Evolutionary conservation across 2,329 filamentous ascomycete species (phyloP).

Genomic region (Annulohypoxylon truncatum): DNA sequence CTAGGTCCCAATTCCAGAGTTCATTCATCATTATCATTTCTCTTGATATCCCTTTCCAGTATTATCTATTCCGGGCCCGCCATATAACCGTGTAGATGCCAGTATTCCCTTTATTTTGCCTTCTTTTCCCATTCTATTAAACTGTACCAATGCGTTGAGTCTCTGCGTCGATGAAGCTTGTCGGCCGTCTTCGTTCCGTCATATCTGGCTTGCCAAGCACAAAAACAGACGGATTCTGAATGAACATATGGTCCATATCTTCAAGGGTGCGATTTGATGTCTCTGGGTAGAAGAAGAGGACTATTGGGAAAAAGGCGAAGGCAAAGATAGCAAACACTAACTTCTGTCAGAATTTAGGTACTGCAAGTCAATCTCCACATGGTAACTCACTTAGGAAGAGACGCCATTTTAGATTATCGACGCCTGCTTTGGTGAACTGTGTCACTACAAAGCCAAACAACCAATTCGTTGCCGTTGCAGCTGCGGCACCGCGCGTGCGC

Average conservation of each 20-base stretch:
- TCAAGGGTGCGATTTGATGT: constrained; percentile 63
- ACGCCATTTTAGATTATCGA: constrained; percentile 55
- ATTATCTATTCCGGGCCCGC: neutral
- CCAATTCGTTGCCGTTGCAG: constrained; percentile 60
- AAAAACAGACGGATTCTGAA: constrained; percentile 41
- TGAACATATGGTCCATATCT: constrained; percentile 54
- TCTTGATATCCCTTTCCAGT: neutral
- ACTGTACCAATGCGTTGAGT: constrained; percentile 31
- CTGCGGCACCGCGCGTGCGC: constrained; percentile 56
- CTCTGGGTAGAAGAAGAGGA: constrained; percentile 60
- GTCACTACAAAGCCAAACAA: constrained; percentile 56
- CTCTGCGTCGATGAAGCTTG: constrained; percentile 38
- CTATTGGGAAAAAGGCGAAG: constrained; percentile 51
- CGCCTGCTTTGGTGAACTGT: constrained; percentile 58
- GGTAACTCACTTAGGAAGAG: constrained; percentile 56
- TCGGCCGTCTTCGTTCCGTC: constrained; percentile 38
- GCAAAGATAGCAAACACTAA: constrained; percentile 47
- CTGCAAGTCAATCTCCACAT: neutral
- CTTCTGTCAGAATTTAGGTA: neutral
- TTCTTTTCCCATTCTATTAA: neutral
- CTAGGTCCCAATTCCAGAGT: neutral
- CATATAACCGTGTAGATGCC: neutral
- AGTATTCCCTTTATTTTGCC: neutral
- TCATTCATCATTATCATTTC: neutral
- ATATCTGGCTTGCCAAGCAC: constrained; percentile 40